phyloP scores from a whole-genome alignment of 495 filamentous ascomycete species.

The Podospora pseudoanserina region DNA sequence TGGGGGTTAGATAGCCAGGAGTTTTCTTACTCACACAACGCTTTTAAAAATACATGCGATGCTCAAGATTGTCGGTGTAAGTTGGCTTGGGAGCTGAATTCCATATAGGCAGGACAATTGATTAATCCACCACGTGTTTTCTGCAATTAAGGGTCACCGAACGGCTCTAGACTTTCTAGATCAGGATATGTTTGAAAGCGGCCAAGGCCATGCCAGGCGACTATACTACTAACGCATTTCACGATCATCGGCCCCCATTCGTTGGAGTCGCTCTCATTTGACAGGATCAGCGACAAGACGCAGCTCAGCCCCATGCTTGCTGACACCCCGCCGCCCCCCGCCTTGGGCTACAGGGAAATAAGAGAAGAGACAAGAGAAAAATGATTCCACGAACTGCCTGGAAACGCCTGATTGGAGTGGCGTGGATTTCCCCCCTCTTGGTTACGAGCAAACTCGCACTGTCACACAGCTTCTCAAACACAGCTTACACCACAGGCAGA shows the following conservation, averaged over 20 bases:
- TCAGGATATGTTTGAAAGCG: not conserved
- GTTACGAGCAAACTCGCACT: not conserved
- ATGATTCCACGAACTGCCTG: not conserved
- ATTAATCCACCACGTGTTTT: not conserved
- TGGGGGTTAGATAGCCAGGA: not conserved
- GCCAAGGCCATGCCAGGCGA: not conserved
- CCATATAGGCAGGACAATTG: not conserved
- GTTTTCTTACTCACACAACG: not conserved
- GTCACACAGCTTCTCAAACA: not conserved
- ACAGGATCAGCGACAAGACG: not conserved
- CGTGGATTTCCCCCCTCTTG: not conserved
- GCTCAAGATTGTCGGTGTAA: not conserved
- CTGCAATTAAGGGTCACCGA: not conserved
- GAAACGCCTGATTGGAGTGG: not conserved
- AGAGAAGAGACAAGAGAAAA: not conserved
- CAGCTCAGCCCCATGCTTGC: slow-evolving; percentile 4
- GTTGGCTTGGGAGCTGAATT: not conserved
- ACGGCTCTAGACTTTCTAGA: not conserved
- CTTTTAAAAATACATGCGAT: not conserved
- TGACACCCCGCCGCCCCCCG: not conserved
- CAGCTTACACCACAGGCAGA: not conserved
- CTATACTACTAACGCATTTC: not conserved
- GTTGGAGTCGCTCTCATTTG: not conserved
- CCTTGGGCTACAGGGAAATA: not conserved
- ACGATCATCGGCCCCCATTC: not conserved